Conservation (phyloP, 805 yeast species). For the Sugiyamaella chiloensis region DNA sequence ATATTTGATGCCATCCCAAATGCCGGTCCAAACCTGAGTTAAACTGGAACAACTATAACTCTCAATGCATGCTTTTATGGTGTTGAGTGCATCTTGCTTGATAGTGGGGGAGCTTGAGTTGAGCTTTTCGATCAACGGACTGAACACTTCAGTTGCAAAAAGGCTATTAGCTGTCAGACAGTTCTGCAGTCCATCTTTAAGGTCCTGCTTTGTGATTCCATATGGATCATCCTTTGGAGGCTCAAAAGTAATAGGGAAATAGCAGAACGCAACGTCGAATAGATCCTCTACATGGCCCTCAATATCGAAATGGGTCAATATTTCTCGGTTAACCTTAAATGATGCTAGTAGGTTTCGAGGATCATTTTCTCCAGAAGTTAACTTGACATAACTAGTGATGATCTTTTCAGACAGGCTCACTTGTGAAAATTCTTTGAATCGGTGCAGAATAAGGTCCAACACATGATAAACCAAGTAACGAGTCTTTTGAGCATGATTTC, state of each 20-base stretch:
- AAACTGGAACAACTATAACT: conserved; percentile 50
- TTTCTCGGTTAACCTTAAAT: conserved; percentile 50
- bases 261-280: conserved; percentile 88
- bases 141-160: conserved; percentile 71
- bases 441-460: conserved; percentile 29
- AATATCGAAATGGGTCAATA: conserved; percentile 41
- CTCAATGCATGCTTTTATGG: conserved; percentile 56
- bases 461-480: conserved; percentile 59
- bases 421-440: conserved; percentile 6
- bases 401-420: conserved; percentile 38
- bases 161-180: conserved; percentile 60
- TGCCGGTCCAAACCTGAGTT: conserved; percentile 59
- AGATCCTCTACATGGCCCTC: conserved; percentile 49
- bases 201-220: conserved; percentile 68
- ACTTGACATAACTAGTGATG: conserved; percentile 56
- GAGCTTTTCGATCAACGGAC: conserved; percentile 57
- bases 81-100: conserved; percentile 67
- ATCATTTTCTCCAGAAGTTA: conserved; percentile 89
- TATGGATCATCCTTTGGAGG: conserved; percentile 90
- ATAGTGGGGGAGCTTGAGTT: conserved; percentile 27
- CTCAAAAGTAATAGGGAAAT: conserved; percentile 92
- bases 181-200: conserved; percentile 57
- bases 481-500: conserved; percentile 28
- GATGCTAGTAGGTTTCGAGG: conserved; percentile 80
- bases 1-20: conserved; percentile 87